A percentile compares a stretch with the other conserved stretches of the same genome.
Evolutionary conservation across 805 yeast genomes (phyloP).

Genomic region (Debaryomyces castellii): DNA sequence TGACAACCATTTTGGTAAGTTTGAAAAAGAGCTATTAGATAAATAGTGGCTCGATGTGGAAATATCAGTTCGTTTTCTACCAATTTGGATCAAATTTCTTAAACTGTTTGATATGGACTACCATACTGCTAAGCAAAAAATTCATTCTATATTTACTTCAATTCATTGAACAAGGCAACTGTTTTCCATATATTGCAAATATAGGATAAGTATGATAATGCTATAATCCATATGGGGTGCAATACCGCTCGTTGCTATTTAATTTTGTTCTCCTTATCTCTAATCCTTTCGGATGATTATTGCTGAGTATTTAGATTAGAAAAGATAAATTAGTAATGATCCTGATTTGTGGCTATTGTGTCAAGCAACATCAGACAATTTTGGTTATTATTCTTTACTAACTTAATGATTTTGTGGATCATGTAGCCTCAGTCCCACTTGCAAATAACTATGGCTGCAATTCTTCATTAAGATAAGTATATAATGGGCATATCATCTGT

Average conservation of each 20-base stretch:
- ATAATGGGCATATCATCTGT: no score
- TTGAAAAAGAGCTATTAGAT: constrained; percentile 55
- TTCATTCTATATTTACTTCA: constrained; percentile 51
- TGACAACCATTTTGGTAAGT: constrained; percentile 51
- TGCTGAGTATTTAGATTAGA: no score
- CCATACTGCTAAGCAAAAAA: constrained; percentile 53
- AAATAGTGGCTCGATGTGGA: constrained; percentile 72
- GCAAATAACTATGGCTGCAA: background rate
- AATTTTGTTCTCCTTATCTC: no score
- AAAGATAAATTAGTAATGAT: background rate
- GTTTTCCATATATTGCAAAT: background rate
- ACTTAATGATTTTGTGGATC: background rate
- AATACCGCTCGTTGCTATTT: no score
- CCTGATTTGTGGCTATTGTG: background rate
- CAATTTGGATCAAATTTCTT: constrained; percentile 54
- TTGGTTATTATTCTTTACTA: no score
- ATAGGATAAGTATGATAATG: background rate
- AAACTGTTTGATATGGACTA: constrained; percentile 48
- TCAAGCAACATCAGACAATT: background rate
- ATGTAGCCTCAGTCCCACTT: background rate
- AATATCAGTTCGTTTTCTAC: constrained; percentile 55
- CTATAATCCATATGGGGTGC: background rate
- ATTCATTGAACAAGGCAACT: constrained; percentile 6
- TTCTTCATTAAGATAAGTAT: background rate
- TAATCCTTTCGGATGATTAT: no score